These are phyloP conservation scores for Colletotrichum aenigma DNA, from an alignment of 2,329 filamentous ascomycete genomes.

Conservation along the genomic window DNA sequence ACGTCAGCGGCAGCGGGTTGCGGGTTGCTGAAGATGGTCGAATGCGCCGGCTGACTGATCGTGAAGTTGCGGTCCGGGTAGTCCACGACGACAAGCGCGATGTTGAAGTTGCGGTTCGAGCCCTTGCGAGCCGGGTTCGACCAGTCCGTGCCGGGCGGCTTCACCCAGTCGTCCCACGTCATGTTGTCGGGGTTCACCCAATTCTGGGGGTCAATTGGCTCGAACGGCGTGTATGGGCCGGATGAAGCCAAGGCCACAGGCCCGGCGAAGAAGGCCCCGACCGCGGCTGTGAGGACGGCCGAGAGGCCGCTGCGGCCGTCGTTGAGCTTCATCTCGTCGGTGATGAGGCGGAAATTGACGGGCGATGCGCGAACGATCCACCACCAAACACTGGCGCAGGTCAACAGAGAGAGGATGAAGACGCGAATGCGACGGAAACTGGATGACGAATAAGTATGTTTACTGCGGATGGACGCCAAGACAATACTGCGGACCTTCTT, in stretches of 20 bases:
- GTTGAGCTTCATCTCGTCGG: neutral
- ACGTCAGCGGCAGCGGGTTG: constrained; percentile 39
- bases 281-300: constrained; percentile 1
- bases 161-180: constrained; percentile 54
- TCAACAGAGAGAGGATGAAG: neutral
- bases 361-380: neutral
- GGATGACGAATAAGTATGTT: neutral
- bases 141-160: constrained; percentile 53
- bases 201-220: constrained; percentile 53
- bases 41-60: constrained; percentile 47
- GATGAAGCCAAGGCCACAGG: neutral
- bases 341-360: neutral
- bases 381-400: neutral
- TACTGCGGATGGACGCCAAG: neutral
- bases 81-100: constrained; percentile 57
- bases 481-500: neutral
- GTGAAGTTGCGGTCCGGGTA: constrained; percentile 54
- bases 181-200: constrained; percentile 60
- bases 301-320: neutral
- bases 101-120: constrained; percentile 57
- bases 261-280: neutral
- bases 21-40: constrained; percentile 56
- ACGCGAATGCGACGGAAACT: neutral
- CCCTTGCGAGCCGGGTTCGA: constrained; percentile 47
- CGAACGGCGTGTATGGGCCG: constrained; percentile 44